Base-by-base conservation (phyloP, 108 stramenopile genomes). In the Chaetoceros tenuissimus region DNA sequence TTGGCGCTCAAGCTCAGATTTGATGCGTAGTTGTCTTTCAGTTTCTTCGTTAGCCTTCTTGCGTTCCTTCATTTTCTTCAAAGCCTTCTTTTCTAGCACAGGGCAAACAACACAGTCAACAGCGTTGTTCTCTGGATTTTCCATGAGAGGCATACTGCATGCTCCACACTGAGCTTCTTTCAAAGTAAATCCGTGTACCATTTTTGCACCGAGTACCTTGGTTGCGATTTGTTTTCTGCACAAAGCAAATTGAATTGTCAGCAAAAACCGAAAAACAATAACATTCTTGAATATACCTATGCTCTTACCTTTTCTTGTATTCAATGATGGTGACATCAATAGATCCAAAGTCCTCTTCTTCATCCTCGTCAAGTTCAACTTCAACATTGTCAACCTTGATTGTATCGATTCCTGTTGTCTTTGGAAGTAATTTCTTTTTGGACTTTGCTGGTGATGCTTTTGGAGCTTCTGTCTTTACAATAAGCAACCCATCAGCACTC, bases 41-140 rank as follows among this genome's bases (percentile, higher is more conserved):
- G 13, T 10, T 40, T 40, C 34, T 40, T 40, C 34, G 8, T 40
- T 13, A 10, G 5, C 34, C 34, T 10, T 40, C 13, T 40, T 5
- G 8, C 13, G 24, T 18, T 59, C 24, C 7, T 24, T 7, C 20
- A 62, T 23, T 25, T 65, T 57, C 53, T 72, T 76, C 59, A 68
- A 67, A n/a, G 69, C 66, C 43, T 64, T 67, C 24, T 64, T 63
- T 5, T 31, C 52, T 28, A 81, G 31, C 18, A 64, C 72, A 7
- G 79, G 79, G 46, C 79, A 81, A 2, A 81, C 79, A n/a, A 65
- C 73, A 46, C 79, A 81, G n/a, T 59, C 23, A 19, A 67, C 30
- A 17, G 29, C 34, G 5, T 5, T 10, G 13, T 10, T 40, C 5
- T 40, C 34, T 5, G 34, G 34, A 5, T n/a, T 49, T n/a, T 49